Evolutionary conservation across 768 basidiomycete genomes (phyloP).

Genomic region (Serendipita sp.): DNA sequence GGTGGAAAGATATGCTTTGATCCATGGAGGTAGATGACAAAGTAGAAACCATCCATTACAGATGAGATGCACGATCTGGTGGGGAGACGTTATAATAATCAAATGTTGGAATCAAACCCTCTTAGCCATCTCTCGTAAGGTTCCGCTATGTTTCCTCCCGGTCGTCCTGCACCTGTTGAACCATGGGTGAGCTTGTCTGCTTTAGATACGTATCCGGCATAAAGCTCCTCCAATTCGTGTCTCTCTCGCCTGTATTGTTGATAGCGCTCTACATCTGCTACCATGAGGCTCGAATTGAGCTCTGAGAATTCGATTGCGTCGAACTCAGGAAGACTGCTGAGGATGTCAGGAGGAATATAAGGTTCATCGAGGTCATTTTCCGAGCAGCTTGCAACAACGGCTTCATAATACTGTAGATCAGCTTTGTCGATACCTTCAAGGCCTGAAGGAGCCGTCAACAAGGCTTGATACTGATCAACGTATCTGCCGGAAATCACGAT

Average conservation of each 20-base stretch:
- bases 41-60: background rate
- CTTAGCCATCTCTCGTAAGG: background rate
- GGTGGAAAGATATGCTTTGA: too few species aligned
- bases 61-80: background rate
- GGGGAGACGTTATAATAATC: background rate
- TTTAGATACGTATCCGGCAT: background rate
- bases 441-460: background rate
- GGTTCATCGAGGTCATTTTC: background rate
- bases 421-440: slow-evolving; percentile 1
- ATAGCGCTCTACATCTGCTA: background rate
- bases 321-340: too few species aligned
- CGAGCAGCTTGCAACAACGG: background rate
- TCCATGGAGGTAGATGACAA: background rate
- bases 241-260: background rate
- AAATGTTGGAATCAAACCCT: background rate
- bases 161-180: background rate
- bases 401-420: background rate
- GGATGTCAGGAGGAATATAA: background rate
- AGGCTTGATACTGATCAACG: background rate
- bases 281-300: background rate
- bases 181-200: background rate
- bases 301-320: background rate
- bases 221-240: background rate
- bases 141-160: background rate
- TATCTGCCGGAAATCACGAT: background rate